Percentiles rank a stretch among this genome's conserved stretches.
phyloP scores from a whole-genome alignment of 2,329 filamentous ascomycete genomes.

The Colletotrichum plurivorum region DNA sequence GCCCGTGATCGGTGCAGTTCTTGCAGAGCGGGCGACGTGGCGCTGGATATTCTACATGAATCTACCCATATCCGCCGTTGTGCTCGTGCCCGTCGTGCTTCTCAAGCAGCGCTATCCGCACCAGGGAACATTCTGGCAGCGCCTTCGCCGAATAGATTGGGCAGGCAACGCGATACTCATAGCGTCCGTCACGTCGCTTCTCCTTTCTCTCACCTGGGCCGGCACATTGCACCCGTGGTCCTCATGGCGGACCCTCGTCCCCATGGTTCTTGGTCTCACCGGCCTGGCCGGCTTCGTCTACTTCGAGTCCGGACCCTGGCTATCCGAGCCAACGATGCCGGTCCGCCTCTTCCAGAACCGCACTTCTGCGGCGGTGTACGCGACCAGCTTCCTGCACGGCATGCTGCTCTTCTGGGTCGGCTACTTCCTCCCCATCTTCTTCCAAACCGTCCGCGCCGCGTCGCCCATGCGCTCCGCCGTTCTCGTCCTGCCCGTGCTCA shows the following conservation, averaged over 20 bases:
- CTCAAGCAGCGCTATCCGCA: background rate
- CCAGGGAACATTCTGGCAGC: conserved; percentile 9
- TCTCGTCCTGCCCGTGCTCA: background rate
- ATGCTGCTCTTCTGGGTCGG: conserved; percentile 28
- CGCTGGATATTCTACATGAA: conserved; percentile 57
- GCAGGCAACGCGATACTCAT: conserved; percentile 42
- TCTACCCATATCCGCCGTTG: conserved; percentile 44
- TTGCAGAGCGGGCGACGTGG: conserved; percentile 51
- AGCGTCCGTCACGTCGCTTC: conserved; percentile 29
- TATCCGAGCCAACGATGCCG: conserved; percentile 39
- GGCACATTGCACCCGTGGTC: conserved; percentile 21
- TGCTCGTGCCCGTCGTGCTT: conserved; percentile 27
- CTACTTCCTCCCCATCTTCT: conserved; percentile 18
- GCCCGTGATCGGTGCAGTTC: conserved; percentile 48
- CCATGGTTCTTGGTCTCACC: background rate
- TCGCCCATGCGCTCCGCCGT: background rate
- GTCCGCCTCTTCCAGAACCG: conserved; percentile 35
- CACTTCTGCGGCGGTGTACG: conserved; percentile 42
- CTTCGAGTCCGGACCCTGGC: background rate
- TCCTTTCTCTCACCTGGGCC: conserved; percentile 32
- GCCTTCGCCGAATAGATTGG: conserved; percentile 39
- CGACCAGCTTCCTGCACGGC: conserved; percentile 44
- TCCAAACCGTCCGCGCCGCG: background rate
- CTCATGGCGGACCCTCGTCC: conserved; percentile 9
- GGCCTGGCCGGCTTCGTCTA: background rate